Percentiles rank a stretch among this genome's conserved stretches.
phyloP scores from a whole-genome alignment of 768 basidiomycete species.

The Termitomyces sp. region DNA sequence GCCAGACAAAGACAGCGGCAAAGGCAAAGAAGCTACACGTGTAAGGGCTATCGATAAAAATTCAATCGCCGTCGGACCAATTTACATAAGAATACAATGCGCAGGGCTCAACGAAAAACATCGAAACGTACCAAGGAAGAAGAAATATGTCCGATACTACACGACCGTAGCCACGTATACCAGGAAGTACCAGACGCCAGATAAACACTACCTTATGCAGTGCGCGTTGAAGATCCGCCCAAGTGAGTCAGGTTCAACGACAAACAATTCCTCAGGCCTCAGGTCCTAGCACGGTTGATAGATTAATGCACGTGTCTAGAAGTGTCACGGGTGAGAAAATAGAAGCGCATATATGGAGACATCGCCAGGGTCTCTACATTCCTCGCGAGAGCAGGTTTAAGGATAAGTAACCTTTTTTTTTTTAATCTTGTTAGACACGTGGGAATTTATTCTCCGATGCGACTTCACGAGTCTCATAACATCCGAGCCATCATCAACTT shows the following conservation, averaged over 20 bases:
- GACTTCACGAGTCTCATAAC: too few relatives aligned
- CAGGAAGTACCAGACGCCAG: background rate
- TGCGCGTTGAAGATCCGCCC: too few relatives aligned
- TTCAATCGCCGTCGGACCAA: background rate
- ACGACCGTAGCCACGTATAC: background rate
- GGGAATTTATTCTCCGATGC: too few relatives aligned
- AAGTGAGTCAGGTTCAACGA: background rate
- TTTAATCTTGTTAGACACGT: too few relatives aligned
- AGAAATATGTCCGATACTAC: background rate
- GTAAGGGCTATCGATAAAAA: conserved; percentile 1
- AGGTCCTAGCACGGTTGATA: background rate
- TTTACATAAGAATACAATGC: background rate
- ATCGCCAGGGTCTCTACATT: too few relatives aligned
- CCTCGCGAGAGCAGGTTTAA: too few relatives aligned
- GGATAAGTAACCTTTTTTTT: too few relatives aligned
- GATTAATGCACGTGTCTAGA: too few relatives aligned
- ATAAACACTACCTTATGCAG: too few relatives aligned
- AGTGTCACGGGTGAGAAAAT: background rate
- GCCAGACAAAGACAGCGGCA: background rate
- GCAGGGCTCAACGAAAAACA: background rate
- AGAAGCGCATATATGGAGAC: too few relatives aligned
- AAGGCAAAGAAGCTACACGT: conserved; percentile 1
- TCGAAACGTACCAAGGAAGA: background rate
- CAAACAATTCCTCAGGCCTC: background rate
- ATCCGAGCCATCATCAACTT: too few relatives aligned